Evolutionary conservation across 208 protist genomes (phyloP).

Genomic region (Trichomonas gallinae): DNA sequence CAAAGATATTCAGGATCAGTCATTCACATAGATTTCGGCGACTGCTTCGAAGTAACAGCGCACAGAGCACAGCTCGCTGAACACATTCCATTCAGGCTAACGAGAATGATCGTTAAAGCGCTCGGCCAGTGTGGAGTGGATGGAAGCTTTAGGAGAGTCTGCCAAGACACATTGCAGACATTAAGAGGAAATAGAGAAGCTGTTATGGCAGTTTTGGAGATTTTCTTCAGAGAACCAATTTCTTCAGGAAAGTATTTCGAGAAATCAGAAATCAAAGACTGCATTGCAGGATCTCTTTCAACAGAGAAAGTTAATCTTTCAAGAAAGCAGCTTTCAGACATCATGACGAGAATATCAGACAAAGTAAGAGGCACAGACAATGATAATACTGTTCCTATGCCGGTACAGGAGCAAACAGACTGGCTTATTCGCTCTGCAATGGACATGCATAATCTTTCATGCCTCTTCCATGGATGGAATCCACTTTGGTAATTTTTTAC

Average conservation of each 20-base stretch:
- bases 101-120: not conserved
- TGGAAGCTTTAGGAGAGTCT: not conserved
- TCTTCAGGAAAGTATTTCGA: not conserved
- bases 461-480: not conserved
- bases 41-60: conserved; percentile 36
- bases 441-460: not conserved
- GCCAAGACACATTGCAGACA: not conserved
- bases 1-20: not conserved
- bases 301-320: not conserved
- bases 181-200: not conserved
- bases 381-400: not conserved
- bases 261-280: not conserved
- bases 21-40: conserved; percentile 22
- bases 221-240: not conserved
- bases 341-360: not conserved
- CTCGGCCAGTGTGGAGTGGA: not conserved
- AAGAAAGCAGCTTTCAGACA: not conserved
- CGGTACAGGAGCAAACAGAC: not conserved
- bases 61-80: conserved; percentile 6
- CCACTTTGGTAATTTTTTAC: not conserved
- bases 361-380: not conserved
- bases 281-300: not conserved
- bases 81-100: conserved; percentile 9
- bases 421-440: not conserved
- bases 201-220: not conserved